Percentiles rank a stretch among this genome's conserved stretches.
These are phyloP conservation scores for Pholiota microspora DNA, from an alignment of 768 basidiomycete genomes.

Conservation along the genomic window DNA sequence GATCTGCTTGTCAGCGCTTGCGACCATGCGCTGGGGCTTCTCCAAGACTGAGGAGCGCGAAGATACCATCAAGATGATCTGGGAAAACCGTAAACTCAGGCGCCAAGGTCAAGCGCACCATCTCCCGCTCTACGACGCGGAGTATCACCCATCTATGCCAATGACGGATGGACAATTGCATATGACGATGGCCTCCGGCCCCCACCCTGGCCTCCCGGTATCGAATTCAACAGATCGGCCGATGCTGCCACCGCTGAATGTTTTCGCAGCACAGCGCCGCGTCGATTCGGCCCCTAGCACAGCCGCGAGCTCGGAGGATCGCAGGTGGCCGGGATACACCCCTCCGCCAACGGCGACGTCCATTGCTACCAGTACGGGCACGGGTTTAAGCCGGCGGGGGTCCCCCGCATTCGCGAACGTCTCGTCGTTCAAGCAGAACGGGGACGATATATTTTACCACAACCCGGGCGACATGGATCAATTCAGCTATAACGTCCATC, in stretches of 20 bases:
- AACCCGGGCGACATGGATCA: slow-evolving; percentile 45
- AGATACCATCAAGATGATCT: slow-evolving; percentile 54
- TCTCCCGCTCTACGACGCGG: slow-evolving; percentile 20
- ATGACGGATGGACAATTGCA: slow-evolving; percentile 17
- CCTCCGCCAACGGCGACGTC: slow-evolving; percentile 60
- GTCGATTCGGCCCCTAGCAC: slow-evolving; percentile 55
- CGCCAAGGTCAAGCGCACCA: slow-evolving; percentile 25
- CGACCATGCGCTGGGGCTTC: slow-evolving; percentile 80
- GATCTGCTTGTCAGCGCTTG: slow-evolving; percentile 71
- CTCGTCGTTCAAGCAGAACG: slow-evolving; percentile 31
- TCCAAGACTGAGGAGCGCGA: slow-evolving; percentile 73
- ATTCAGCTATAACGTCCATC: slow-evolving; percentile 46
- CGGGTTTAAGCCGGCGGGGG: slow-evolving; percentile 37
- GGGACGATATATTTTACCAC: slow-evolving; percentile 40
- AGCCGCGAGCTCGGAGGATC: slow-evolving; percentile 46
- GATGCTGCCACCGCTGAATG: slow-evolving; percentile 43
- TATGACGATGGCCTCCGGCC: slow-evolving; percentile 14
- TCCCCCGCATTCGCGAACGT: slow-evolving; percentile 42
- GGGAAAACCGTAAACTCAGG: slow-evolving; percentile 42
- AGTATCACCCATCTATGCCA: slow-evolving; percentile 21
- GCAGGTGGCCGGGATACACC: slow-evolving; percentile 61
- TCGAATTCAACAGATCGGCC: slow-evolving; percentile 36
- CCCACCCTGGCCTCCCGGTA: not conserved
- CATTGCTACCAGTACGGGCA: slow-evolving; percentile 42
- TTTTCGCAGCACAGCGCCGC: slow-evolving; percentile 34